These are phyloP conservation scores for Venturia pyrina DNA, from an alignment of 2,329 filamentous ascomycete species.

Conservation along the genomic window DNA sequence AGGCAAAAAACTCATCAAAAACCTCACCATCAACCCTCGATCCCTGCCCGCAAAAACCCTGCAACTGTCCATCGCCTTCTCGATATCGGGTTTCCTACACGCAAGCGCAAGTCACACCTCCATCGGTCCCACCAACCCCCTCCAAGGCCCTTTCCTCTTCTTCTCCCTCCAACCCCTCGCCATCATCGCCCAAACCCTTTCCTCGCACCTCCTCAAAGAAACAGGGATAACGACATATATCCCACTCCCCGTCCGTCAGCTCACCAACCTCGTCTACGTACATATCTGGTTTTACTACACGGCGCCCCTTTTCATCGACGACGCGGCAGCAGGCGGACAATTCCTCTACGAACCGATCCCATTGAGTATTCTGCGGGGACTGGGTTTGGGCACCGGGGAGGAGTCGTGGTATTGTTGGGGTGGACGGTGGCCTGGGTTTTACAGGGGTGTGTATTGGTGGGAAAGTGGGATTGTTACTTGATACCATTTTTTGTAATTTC, in stretches of 20 bases:
- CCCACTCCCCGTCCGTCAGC: slow-evolving; percentile 39
- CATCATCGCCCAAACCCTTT: slow-evolving; percentile 47
- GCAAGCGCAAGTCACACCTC: slow-evolving; percentile 58
- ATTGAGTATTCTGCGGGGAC: slow-evolving; percentile 54
- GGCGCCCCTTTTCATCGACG: slow-evolving; percentile 57
- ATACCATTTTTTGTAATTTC: neutral
- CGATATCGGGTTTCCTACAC: slow-evolving; percentile 60
- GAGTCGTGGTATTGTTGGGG: slow-evolving; percentile 62
- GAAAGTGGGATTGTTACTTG: slow-evolving; percentile 19
- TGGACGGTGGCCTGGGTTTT: slow-evolving; percentile 45
- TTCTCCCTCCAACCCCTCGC: slow-evolving; percentile 63
- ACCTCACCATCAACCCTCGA: slow-evolving; percentile 21
- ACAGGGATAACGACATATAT: slow-evolving; percentile 25
- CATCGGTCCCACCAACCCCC: slow-evolving; percentile 48
- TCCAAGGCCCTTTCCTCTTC: slow-evolving; percentile 49
- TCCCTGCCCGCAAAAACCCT: slow-evolving; percentile 29
- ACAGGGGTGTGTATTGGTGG: slow-evolving; percentile 55
- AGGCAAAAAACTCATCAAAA: slow-evolving; percentile 34
- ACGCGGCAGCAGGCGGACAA: slow-evolving; percentile 62
- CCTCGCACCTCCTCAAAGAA: slow-evolving; percentile 27
- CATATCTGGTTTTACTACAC: slow-evolving; percentile 60
- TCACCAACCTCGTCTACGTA: slow-evolving; percentile 53
- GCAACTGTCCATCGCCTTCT: slow-evolving; percentile 48
- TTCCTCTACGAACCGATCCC: slow-evolving; percentile 82
- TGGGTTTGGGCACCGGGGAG: slow-evolving; percentile 52